A percentile compares a stretch with the other conserved stretches of the same genome.
phyloP scores from a whole-genome alignment of 257 asterid genomes.

The Plantago elongata region DNA sequence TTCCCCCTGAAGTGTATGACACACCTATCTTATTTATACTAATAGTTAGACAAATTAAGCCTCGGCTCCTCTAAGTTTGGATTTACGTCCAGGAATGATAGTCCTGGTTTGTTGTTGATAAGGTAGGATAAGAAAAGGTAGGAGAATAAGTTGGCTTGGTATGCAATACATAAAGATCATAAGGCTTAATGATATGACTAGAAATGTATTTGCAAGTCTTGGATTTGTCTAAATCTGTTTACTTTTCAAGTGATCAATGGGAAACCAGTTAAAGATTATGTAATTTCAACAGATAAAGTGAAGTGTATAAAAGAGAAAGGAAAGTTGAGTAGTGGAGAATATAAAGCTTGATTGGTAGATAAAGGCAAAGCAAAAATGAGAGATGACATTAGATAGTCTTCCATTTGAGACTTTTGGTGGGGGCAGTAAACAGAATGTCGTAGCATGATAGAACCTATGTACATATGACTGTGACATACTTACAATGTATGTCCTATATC shows the following conservation, averaged over 20 bases:
- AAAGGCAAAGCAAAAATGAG: slow-evolving; percentile 18
- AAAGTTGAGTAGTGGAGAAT: slow-evolving; percentile 24
- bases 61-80: too few relatives aligned
- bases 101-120: too few relatives aligned
- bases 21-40: too few relatives aligned
- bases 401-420: slow-evolving; percentile 33
- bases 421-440: slow-evolving; percentile 31
- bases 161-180: background rate
- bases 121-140: too few relatives aligned
- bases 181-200: slow-evolving; percentile 4
- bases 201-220: background rate
- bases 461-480: too few relatives aligned
- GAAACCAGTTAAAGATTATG: slow-evolving; percentile 18
- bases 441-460: too few relatives aligned
- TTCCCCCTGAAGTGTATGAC: too few relatives aligned
- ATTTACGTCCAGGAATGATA: too few relatives aligned
- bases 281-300: slow-evolving; percentile 15
- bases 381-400: slow-evolving; percentile 33
- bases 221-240: slow-evolving; percentile 16
- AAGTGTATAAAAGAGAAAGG: background rate
- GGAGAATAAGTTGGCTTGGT: background rate
- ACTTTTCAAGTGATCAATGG: slow-evolving; percentile 13
- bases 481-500: slow-evolving; percentile 23
- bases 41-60: too few relatives aligned
- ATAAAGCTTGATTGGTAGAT: slow-evolving; percentile 19